Evolutionary conservation across 345 rosid species (phyloP), one percentile per base, ranked within the genome.

Genomic region (Rhizophora mangle): DNA sequence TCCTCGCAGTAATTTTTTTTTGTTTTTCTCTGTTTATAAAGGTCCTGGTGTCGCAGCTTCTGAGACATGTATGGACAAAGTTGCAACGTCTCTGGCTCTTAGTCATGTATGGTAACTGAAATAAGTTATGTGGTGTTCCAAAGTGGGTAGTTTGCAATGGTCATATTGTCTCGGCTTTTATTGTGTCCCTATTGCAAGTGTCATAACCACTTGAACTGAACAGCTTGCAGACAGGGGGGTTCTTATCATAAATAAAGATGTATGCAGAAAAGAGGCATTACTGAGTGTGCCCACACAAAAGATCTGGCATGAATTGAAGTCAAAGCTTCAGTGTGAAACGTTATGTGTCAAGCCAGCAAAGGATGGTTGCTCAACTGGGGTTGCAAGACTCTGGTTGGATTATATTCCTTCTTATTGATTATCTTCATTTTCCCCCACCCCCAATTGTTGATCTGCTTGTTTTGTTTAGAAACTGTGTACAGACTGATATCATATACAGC

Each of bases 321-420:
- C 87, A 72, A 84, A 80, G 88, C 86, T 94, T 75, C 88, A 74
- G 68, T 85, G 93, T 79, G 84, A 79, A 74, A 89, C 96, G 49
- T 61, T 94, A 68, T 94, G 98, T 73, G 82, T 94, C 56, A 94
- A 94, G 79, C 98, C 98, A 21, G 93, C 97, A 59, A 88, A 87
- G 76, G 97, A 94, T 82, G 98, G 98, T 56, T 94, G 98, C 81
- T 94, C 98, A 59, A 91, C 96, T 64, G 98, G 98, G 69, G 98
- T 94, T 67, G 97, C 98, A 68, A 87, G 97, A 86, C 77, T 94
- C 71, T 84, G 96, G 98, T 94, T 74, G 78, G 66, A 69, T 71
- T 27, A 65, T 67, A 30, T 55, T 68, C 39, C 62, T 62, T 53
- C 52, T 72, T 55, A 74, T 47, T 62, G 49, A 13, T 43, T 43